Percentiles rank a stretch among this genome's conserved stretches.
phyloP scores from a whole-genome alignment of 345 rosid genomes.

The Tarenaya hassleriana region DNA sequence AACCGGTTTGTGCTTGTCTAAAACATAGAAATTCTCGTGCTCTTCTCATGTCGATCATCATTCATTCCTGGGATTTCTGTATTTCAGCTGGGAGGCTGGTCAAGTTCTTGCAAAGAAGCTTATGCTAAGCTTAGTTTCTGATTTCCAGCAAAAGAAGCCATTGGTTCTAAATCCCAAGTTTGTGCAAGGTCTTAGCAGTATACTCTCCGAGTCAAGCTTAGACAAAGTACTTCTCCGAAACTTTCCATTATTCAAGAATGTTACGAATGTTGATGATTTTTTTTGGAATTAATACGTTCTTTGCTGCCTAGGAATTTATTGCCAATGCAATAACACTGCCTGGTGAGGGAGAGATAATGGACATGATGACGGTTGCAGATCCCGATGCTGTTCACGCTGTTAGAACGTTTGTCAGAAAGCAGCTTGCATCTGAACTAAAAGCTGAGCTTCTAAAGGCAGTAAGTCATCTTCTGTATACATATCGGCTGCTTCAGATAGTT shows the following conservation, averaged over 20 bases:
- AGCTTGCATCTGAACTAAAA: constrained; percentile 82
- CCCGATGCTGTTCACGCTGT: constrained; percentile 98
- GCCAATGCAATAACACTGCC: constrained; percentile 89
- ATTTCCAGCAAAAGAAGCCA: constrained; percentile 66
- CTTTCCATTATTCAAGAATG: neutral
- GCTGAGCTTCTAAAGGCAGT: constrained; percentile 65
- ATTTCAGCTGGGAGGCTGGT: constrained; percentile 94
- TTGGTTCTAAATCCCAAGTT: constrained; percentile 67
- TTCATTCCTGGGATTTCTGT: constrained; percentile 15
- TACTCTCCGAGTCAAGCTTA: constrained; percentile 63
- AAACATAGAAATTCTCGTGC: constrained; percentile 6
- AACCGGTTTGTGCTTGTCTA: constrained; percentile 59
- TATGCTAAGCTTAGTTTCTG: constrained; percentile 80
- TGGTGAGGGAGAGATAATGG: constrained; percentile 98
- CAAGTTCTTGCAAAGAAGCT: constrained; percentile 86
- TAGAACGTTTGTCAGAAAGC: constrained; percentile 74
- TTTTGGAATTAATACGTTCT: neutral
- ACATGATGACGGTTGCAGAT: constrained; percentile 92
- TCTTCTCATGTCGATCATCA: neutral
- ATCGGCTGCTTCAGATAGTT: neutral
- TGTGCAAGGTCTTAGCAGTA: constrained; percentile 66
- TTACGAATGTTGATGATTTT: neutral
- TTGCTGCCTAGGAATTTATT: constrained; percentile 63
- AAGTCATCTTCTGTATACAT: constrained; percentile 19
- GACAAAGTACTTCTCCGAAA: constrained; percentile 54